phyloP scores from a whole-genome alignment of 148 eudicot species.

The Vaccinium corymbosum region DNA sequence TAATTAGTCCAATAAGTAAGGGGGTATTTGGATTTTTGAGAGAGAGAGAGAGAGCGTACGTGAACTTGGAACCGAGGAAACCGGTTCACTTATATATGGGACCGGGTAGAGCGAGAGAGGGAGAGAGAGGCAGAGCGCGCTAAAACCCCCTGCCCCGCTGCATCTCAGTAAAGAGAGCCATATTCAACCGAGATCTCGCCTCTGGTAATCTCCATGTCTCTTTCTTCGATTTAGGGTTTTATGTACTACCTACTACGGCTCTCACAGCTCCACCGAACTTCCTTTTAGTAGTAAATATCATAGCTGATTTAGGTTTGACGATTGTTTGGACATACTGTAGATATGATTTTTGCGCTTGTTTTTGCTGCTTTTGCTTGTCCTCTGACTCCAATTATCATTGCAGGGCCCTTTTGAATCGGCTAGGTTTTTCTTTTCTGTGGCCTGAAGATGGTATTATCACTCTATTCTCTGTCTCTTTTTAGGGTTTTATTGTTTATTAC shows the following conservation, averaged over 20 bases:
- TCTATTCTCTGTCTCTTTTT: background rate
- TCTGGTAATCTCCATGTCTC: background rate
- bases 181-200: background rate
- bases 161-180: background rate
- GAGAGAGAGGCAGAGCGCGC: background rate
- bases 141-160: background rate
- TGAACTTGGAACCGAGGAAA: too few species aligned
- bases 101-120: background rate
- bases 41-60: too few species aligned
- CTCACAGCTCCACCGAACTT: background rate
- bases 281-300: background rate
- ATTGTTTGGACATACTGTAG: background rate
- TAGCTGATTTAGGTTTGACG: background rate
- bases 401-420: constrained; percentile 4
- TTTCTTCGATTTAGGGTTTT: background rate
- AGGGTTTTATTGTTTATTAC: background rate
- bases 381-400: background rate
- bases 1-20: too few species aligned
- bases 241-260: background rate
- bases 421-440: constrained; percentile 10
- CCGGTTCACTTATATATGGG: too few species aligned
- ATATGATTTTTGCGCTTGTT: background rate
- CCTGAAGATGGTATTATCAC: constrained; percentile 15
- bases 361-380: background rate
- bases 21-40: too few species aligned